These are phyloP conservation scores for Suhomyces bolitotheri DNA, from an alignment of 1,139 yeast species.

Conservation along the genomic window DNA sequence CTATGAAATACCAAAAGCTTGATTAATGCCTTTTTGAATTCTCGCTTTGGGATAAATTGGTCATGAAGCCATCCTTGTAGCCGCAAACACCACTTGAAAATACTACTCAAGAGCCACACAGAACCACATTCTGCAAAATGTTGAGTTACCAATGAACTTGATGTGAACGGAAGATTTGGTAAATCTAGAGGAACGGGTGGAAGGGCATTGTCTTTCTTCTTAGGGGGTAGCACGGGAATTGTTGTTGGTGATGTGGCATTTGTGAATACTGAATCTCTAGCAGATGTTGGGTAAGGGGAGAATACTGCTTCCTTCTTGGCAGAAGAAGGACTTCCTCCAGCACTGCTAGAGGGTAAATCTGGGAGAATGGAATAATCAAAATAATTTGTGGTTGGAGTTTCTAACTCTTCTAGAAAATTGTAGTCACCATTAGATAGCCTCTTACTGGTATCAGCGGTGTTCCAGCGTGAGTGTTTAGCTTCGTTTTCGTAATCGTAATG, in stretches of 20 bases:
- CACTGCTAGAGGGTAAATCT: conserved; percentile 33
- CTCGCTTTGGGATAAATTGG: conserved; percentile 48
- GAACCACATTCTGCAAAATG: conserved; percentile 44
- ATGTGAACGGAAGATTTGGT: conserved; percentile 59
- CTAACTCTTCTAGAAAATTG: conserved; percentile 17
- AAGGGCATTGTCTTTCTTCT: conserved; percentile 25
- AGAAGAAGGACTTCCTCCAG: conserved; percentile 10
- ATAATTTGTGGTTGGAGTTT: conserved; percentile 31
- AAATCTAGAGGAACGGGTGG: conserved; percentile 57
- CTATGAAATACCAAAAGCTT: conserved; percentile 52
- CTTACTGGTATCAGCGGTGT: conserved; percentile 1
- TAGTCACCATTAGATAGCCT: conserved; percentile 10
- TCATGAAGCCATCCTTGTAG: conserved; percentile 55
- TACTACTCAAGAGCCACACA: conserved; percentile 41
- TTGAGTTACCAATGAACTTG: conserved; percentile 48
- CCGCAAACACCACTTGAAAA: conserved; percentile 53
- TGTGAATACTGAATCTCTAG: conserved; percentile 13
- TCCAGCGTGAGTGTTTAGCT: conserved; percentile 10
- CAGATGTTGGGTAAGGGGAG: conserved; percentile 6
- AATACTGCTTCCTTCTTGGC: conserved; percentile 5
- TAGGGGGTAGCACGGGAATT: conserved; percentile 12
- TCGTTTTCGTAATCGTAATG: conserved; percentile 14
- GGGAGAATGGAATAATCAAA: conserved; percentile 47
- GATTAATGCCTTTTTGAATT: conserved; percentile 52
- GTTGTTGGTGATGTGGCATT: conserved; percentile 4